Base-by-base conservation (phyloP, 495 filamentous ascomycete species). In the Rostrohypoxylon terebratum region DNA sequence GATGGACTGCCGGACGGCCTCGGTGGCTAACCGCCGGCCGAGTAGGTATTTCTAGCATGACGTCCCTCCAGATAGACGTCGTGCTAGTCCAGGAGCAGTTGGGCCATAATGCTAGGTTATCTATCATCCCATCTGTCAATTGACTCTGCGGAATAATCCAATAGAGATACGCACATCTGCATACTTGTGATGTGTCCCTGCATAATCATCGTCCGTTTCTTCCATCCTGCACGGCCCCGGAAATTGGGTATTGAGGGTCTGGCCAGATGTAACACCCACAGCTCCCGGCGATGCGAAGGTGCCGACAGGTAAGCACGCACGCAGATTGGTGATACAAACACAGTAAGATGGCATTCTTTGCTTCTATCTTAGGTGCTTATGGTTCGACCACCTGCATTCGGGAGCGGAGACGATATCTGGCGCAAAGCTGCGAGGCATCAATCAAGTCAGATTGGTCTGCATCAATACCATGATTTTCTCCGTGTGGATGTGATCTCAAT, bases 211-310 rank as follows among this genome's bases (percentile, higher is more conserved):
- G 57, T 36, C 31, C 14, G 57, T 16, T 53, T 31, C 34, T 63
- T 55, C 42, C 54, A 21, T 25, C 42, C 45, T 59, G 4, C 36
- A 38, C 45, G 42, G 28, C n/a, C 45, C 36, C 63, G 51, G 64
- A 47, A 59, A 60, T 68, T 67, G 63, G 36, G 28, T 20, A 20
- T 54, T 11, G 16, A 40, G 48, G 59, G 53, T 64, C 69, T 72
- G 45, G 69, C 64, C 63, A 55, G 59, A 63, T 59, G 63, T 64
- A 72, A 72, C 28, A 44, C 63, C 38, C 38, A 11, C 21, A 16
- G 50, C 38, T 42, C 38, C 38, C 38, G 38, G 38, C 25, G 25
- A n/a, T 20, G 50, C 20, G 33, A 16, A 36, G n/a, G 42, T 45
- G 16, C 42, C 42, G n/a, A 45, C 42, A 45, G 36, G 59, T 23